Base-by-base conservation (phyloP, 371 early-diverging fungal genomes). In the Lichtheimia corymbifera region DNA sequence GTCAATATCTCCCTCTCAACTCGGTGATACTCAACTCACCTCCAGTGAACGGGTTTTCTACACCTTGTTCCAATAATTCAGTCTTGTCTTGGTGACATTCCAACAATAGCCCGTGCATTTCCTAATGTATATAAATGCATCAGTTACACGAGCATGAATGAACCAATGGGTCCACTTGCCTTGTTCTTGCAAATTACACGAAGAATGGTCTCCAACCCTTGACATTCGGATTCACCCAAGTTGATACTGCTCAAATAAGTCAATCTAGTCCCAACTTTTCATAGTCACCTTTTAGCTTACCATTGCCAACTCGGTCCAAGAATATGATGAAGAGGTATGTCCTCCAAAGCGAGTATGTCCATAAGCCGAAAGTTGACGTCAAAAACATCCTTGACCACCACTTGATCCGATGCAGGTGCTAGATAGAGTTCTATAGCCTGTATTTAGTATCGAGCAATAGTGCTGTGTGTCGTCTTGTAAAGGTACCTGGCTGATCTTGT, bases 41-140 rank as follows among this genome's bases (percentile, higher is more conserved):
- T 56, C 25, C 28, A 25, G 43, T 25, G 14, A 56, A 56, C 11
- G 57, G 57, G 24, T 56, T 56, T 45, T 56, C 57, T 11, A 56
- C 14, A 17, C 57, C 57, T 7, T 45, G 27, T 28, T 56, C 57
- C 25, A 56, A 20, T 27, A 56, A 43, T 25, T 45, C 45, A 22
- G 40, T 44, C 25, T 56, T 56, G n/a, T 56, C 57, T 24, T 56
- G 42, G 12, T 25, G 20, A 45, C 57, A 56, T 45, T 56, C 57
- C 11, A 56, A 24, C 24, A 56, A 28, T 11, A 56, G 9, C 11
- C 45, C 57, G 42, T 56, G 28, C 13, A 15, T 13, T n/a, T 24
- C 25, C 47, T 47, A 47, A 17, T 41, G 54, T 18, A 17, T 18
- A 17, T 54, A n/a, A 3, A 28, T 18, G 15, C n/a, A 1, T 30